Percentiles rank a stretch among this genome's conserved stretches.
These are phyloP conservation scores for Brassica napus DNA, from an alignment of 345 rosid genomes.

Conservation along the genomic window Da-Ae NC_063452.1:63077001-63077500, in stretches of 20 bases:
- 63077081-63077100: not conserved
- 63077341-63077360: not conserved
- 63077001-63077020: no score
- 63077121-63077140: slow-evolving; percentile 37
- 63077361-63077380: not conserved
- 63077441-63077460: not conserved
- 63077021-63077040: no score
- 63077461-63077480: no score
- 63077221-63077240: slow-evolving; percentile 1
- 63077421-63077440: slow-evolving; percentile 25
- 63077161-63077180: slow-evolving; percentile 40
- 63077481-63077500: no score
- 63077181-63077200: slow-evolving; percentile 40
- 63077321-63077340: slow-evolving; percentile 23
- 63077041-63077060: no score
- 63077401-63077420: slow-evolving; percentile 21
- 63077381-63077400: slow-evolving; percentile 18
- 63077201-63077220: slow-evolving; percentile 21
- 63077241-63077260: not conserved
- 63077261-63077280: not conserved
- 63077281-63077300: not conserved
- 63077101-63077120: slow-evolving; percentile 39
- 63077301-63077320: slow-evolving; percentile 23
- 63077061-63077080: no score
- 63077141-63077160: slow-evolving; percentile 40